Base-by-base conservation (phyloP, 31 red algal genomes). In the Odonthalia washingtoniensis region DNA sequence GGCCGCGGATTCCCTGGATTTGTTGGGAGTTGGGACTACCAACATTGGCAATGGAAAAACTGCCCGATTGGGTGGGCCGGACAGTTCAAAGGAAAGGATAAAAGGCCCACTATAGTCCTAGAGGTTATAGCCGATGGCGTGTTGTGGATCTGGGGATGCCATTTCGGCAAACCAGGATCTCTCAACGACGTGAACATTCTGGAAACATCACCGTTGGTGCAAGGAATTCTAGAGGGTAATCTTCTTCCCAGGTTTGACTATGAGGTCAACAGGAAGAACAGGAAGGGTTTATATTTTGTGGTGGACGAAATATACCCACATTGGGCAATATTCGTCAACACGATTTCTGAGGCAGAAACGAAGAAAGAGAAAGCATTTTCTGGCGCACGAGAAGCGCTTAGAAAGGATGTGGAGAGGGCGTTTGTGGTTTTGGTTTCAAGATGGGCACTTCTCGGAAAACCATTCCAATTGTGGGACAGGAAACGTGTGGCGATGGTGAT, bases 111-210 rank as follows among this genome's bases (percentile, higher is more conserved):
- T 3, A 34, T 88, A 33, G 41, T 26, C 1, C n/a, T 88, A 39
- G 85, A 88, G 60, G 74, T 35, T 1, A 74, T 76, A 4, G 43
- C 68, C 24, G 83, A 86, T 34, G 66, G 60, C 63, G 28, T 46
- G 2, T 46, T 79, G 3, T 88, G 75, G 73, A 78, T 75, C 39
- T 88, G 85, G 85, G 74, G 80, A 44, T 4, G 41, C 31, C n/a
- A 31, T 35, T 88, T 88, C 43, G 85, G 34, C 1, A 63, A 27
- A 0, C 85, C 53, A 14, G 72, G 75, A 38, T 46, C 57, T 18
- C 63, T 33, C 1, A 88, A 88, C 39, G 41, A 88, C 28, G 65
- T 79, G 24, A 88, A 79, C 75, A 39, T 88, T 1, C 61, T 88
- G 24, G 64, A 88, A 31, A 27, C 49, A 28, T 78, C 46, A 1